Evolutionary conservation across 768 basidiomycete species (phyloP), one percentile per base, ranked within the genome.

Genomic region (Boletellus ananas): DNA sequence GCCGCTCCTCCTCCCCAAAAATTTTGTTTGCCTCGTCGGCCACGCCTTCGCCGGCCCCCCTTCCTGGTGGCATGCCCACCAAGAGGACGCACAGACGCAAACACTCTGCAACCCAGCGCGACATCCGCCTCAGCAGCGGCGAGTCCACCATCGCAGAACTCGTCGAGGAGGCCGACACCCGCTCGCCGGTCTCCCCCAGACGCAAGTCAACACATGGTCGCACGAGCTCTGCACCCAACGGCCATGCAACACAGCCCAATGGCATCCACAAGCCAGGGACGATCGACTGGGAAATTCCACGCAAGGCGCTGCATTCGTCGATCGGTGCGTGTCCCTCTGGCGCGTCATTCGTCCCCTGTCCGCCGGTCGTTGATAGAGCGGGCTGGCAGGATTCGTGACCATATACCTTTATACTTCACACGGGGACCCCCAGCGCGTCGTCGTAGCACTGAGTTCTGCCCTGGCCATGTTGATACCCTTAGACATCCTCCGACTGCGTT

Each of bases 211-310:
- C 52, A 11, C 58, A 54, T 33, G 14, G n/a, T 11, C 59, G 38
- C 40, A 43, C 50, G 16, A 42, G 40, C 47, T 57, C 51, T 12
- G 39, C 39, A 0, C 48, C 50, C 2, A 58, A 55, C 27, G 61
- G 43, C 2, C 25, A 44, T 3, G 14, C 49, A n/a, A 9, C 54
- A 27, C 48, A 36, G 25, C 47, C 50, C 38, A 21, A 50, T 37
- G 45, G 38, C n/a, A 6, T 23, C 14, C 40, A 42, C 29, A 58
- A 55, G 23, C 57, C 58, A 6, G 61, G 58, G 18, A 5, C 34
- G 11, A 56, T 89, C 27, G 87, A 94, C 69, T 93, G 87, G 84
- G 94, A 96, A 69, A 84, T 96, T 43, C 94, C 94, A 1, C 72
- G 94, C 56, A 96, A 96, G 68, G 69, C 80, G 10, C 66, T 96